Evolutionary conservation across 495 filamentous ascomycete genomes (phyloP).

Genomic region (Penicillium cosmopolitanum): DNA sequence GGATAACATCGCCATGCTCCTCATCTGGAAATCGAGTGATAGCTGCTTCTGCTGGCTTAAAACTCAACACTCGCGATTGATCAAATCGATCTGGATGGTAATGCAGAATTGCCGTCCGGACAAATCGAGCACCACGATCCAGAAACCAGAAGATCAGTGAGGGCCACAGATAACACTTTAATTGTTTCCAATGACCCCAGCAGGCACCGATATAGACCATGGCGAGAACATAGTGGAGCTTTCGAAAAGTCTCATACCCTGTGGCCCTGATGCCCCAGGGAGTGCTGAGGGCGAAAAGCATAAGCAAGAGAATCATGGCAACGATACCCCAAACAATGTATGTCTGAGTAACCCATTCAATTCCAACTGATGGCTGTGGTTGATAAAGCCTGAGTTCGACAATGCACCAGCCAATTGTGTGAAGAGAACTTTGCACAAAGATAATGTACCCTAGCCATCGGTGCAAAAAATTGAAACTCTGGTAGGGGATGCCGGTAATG

Average conservation of each 20-base stretch:
- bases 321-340: conserved; percentile 71
- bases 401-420: conserved; percentile 68
- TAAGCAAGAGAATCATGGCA: conserved; percentile 59
- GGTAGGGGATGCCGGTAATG: conserved; percentile 67
- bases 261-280: conserved; percentile 59
- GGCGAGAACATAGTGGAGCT: conserved; percentile 65
- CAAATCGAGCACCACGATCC: conserved; percentile 54
- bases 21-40: conserved; percentile 52
- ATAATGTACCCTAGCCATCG: conserved; percentile 69
- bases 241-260: conserved; percentile 70
- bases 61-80: conserved; percentile 27
- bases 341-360: conserved; percentile 51
- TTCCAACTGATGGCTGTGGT: conserved; percentile 61
- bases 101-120: conserved; percentile 58
- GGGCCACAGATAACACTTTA: conserved; percentile 66
- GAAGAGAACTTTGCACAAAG: conserved; percentile 60
- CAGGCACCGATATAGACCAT: conserved; percentile 68
- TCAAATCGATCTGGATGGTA: conserved; percentile 39
- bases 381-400: conserved; percentile 64
- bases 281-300: conserved; percentile 59
- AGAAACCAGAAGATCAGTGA: conserved; percentile 59
- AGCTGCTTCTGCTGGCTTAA: conserved; percentile 49
- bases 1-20: conserved; percentile 55
- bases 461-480: conserved; percentile 71
- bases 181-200: conserved; percentile 67